Conservation (phyloP, 2,329 filamentous ascomycete species). For the Teratosphaeria nubilosa region DNA sequence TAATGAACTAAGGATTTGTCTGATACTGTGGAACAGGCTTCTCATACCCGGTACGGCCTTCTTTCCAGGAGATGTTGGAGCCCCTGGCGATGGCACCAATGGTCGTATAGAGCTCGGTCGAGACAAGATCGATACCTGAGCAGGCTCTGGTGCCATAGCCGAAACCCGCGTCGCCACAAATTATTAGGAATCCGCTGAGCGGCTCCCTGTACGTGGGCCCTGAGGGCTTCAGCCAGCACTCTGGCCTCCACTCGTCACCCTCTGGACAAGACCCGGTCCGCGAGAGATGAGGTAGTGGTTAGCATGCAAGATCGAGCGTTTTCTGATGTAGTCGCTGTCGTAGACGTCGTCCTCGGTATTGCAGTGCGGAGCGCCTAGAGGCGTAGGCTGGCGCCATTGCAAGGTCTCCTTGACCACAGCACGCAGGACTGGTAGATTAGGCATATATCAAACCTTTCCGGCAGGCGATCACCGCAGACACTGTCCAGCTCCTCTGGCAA, state of each 20-base stretch:
- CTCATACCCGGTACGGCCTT: slow-evolving; percentile 11
- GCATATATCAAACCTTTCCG: slow-evolving; percentile 41
- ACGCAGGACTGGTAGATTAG: slow-evolving; percentile 42
- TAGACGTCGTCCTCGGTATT: slow-evolving; percentile 19
- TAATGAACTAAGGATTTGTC: slow-evolving; percentile 24
- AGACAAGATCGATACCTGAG: slow-evolving; percentile 22
- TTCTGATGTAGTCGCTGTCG: slow-evolving; percentile 20
- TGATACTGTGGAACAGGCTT: slow-evolving; percentile 23
- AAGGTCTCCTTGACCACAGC: slow-evolving; percentile 50
- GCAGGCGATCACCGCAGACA: slow-evolving; percentile 47
- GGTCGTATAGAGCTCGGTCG: slow-evolving; percentile 20
- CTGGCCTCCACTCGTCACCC: slow-evolving; percentile 21
- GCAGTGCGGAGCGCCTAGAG: slow-evolving; percentile 24
- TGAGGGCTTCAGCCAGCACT: slow-evolving; percentile 22
- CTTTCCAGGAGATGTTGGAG: slow-evolving; percentile 16
- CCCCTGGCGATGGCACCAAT: slow-evolving; percentile 23
- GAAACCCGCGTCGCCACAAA: slow-evolving; percentile 22
- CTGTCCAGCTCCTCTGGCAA: slow-evolving; percentile 48
- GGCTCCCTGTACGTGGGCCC: slow-evolving; percentile 27
- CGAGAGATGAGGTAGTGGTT: slow-evolving; percentile 18
- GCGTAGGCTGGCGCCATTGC: slow-evolving; percentile 48
- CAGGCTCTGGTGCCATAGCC: slow-evolving; percentile 25
- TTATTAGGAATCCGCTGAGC: slow-evolving; percentile 23
- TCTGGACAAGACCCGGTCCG: slow-evolving; percentile 21
- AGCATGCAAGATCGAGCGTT: slow-evolving; percentile 13